Evolutionary conservation across 805 yeast genomes (phyloP), one percentile per base, ranked within the genome.

Genomic region (Torulaspora gathmanii): DNA sequence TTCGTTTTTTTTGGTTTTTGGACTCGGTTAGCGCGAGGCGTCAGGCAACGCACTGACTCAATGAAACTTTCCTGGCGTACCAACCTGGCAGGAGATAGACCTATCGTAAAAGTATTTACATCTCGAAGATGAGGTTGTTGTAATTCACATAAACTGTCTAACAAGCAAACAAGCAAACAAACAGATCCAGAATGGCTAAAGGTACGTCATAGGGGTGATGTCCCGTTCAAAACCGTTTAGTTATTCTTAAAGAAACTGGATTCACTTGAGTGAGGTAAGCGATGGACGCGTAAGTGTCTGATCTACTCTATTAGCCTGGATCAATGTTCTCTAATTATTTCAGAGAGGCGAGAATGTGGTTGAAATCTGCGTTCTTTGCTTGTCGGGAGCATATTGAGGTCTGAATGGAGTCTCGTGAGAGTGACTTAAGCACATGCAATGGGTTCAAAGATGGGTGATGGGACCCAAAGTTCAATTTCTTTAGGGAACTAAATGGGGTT

Each of bases 161-260:
- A 20, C 45, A 49, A 47, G 45, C 53, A 52, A 4, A 20, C 45
- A 49, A 47, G 45, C 53, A 52, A 43, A 41, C 46, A 43, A 33
- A 51, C 47, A 47, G 46, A 53, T 52, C 54, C 58, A 61, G 67
- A 64, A 64, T 64, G 69, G 64, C 69, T 64, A 63, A 58, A 61
- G 69, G 69, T 64, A 64, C 56, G 69, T 63, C 36, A 37, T 53
- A 62, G 68, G 69, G 69, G 69, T 64, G 69, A 60, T 63, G 52
- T 63, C 69, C 69, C 59, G 65, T 62, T 56, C 57, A 63, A 64
- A 64, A 60, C 69, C 68, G 57, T 54, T 58, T 61, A 61, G 67
- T 62, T 61, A 54, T 61, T 62, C 65, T 58, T 54, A 54, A 54
- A 46, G 50, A 44, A 43, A 42, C 37, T 44, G 43, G 47, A 33